Base-by-base conservation (phyloP, 345 rosid species). In the Rhizophora apiculata region DNA sequence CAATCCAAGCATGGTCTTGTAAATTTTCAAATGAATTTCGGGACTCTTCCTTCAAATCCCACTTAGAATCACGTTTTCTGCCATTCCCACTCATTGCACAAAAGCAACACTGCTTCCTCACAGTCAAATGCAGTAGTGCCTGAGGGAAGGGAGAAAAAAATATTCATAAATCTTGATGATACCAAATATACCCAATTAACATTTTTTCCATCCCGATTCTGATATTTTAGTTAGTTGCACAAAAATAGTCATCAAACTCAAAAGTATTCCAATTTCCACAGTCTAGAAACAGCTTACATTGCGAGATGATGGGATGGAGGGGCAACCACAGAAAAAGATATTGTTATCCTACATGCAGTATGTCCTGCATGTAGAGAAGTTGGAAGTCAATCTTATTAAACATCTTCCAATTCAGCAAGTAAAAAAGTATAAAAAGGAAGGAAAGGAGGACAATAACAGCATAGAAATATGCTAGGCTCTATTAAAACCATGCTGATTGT, bases 21-120 rank as follows among this genome's bases (percentile, higher is more conserved):
- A 62, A 68, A 62, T 77, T 81, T 61, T 78, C 88, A 36, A 54
- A 75, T 58, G 85, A 66, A 74, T 70, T 69, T 21, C 68, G 85
- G 70, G 82, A 75, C 49, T 83, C 96, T 74, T 87, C 96, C 68
- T 83, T 85, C 68, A 80, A 64, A 84, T 94, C 96, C 97, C 97
- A 92, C 66, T 92, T 86, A 20, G 97, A 89, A 80, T 56, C 74
- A 37, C 82, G 87, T 78, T 83, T 88, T 76, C 86, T 79, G 72
- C 84, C 82, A 62, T 83, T 71, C 34, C 86, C 82, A 63, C 93
- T 86, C 96, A 87, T 94, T 60, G 69, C 73, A 51, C 69, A 73
- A 71, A 55, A 59, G 68, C 62, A 62, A 34, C 55, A 62, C 62
- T 26, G 39, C 72, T 60, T 52, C 53, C 72, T 49, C 70, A 72